phyloP scores from a whole-genome alignment of 164 flowering plant genomes.

The Nymphaea colorata region DNA sequence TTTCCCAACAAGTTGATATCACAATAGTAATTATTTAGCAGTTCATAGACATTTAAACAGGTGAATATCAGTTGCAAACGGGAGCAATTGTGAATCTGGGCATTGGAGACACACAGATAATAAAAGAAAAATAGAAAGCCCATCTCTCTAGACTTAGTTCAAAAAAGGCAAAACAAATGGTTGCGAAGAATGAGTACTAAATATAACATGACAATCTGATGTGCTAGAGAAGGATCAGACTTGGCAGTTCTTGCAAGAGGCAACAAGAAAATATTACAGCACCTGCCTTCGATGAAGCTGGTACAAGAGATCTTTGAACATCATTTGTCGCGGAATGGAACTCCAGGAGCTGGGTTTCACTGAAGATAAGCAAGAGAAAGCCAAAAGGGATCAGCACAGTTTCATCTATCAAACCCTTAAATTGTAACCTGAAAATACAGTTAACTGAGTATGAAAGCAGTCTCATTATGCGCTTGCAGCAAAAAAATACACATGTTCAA shows the following conservation, averaged over 20 bases:
- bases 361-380: not conserved
- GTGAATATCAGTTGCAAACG: no score
- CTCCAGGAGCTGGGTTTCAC: not conserved
- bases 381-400: not conserved
- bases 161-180: not conserved
- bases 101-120: no score
- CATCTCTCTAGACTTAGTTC: not conserved
- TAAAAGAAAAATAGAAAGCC: no score
- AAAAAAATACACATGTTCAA: not conserved
- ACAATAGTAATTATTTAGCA: no score
- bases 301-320: conserved; percentile 12
- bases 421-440: not conserved
- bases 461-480: not conserved
- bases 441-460: not conserved
- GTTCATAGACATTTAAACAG: no score
- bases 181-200: not conserved
- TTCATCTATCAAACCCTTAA: not conserved
- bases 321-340: conserved; percentile 11
- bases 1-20: no score
- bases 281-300: conserved; percentile 30
- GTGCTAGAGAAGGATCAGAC: not conserved
- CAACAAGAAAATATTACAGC: not conserved
- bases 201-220: not conserved
- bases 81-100: no score
- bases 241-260: not conserved